These are phyloP conservation scores for Lactifluus pinguis DNA, from an alignment of 768 basidiomycete genomes.

Conservation along the genomic window DNA sequence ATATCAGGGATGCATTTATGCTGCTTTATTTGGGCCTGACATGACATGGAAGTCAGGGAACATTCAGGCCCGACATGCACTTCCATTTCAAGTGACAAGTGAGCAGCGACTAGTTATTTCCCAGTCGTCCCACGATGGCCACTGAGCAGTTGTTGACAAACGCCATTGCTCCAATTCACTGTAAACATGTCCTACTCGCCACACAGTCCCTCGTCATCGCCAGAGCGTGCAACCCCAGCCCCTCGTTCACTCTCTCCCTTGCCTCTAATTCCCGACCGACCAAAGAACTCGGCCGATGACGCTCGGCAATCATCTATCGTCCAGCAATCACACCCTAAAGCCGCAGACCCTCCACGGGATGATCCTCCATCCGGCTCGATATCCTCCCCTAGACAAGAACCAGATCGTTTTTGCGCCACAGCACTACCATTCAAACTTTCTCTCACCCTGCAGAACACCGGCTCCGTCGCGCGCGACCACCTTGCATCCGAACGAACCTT, in stretches of 20 bases:
- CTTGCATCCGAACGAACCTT: constrained; percentile 44
- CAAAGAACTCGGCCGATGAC: background rate
- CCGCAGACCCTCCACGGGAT: background rate
- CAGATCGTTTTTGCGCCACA: background rate
- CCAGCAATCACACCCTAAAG: background rate
- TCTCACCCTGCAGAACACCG: constrained; percentile 36
- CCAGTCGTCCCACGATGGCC: no score
- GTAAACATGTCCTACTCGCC: background rate
- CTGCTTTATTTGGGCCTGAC: no score
- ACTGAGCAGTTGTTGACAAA: no score
- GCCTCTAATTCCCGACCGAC: background rate
- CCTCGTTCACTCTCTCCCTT: background rate
- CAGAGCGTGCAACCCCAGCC: background rate
- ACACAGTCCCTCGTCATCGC: background rate
- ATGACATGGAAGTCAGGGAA: no score
- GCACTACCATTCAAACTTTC: constrained; percentile 9
- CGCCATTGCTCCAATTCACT: no score
- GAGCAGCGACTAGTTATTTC: no score
- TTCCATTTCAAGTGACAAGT: no score
- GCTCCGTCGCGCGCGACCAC: constrained; percentile 44
- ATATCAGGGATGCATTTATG: no score
- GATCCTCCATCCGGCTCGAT: background rate
- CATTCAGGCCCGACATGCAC: no score
- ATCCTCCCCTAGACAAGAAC: background rate
- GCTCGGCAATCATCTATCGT: background rate